Percentiles rank a stretch among this genome's conserved stretches.
Conservation (phyloP, 1,284 basidiomycete genomes). For the Schizopora paradoxa region DNA sequence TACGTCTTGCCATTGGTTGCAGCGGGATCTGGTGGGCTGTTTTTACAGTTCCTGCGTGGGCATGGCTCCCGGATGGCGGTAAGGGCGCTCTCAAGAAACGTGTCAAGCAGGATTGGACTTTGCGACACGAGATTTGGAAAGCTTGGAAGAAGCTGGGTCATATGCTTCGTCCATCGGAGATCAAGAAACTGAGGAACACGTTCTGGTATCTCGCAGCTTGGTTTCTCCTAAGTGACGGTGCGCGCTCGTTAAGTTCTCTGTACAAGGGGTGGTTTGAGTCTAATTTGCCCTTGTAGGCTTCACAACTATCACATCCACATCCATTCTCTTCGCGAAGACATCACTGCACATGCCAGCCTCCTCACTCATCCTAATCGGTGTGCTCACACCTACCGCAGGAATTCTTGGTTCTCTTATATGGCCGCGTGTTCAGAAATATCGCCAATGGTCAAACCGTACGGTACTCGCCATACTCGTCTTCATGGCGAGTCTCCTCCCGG, state of each 20-base stretch:
- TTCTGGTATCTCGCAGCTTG: conserved; percentile 86
- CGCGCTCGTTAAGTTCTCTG: conserved; percentile 19
- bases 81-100: conserved; percentile 17
- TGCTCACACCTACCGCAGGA: conserved; percentile 62
- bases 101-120: conserved; percentile 35
- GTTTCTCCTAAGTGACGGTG: conserved; percentile 88
- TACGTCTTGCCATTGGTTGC: conserved; percentile 74
- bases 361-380: conserved; percentile 66
- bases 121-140: conserved; percentile 44
- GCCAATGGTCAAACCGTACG: conserved; percentile 60
- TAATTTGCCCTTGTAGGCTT: conserved; percentile 46
- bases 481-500: conserved; percentile 64
- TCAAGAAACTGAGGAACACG: conserved; percentile 71
- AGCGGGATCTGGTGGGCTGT: conserved; percentile 84
- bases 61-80: conserved; percentile 55
- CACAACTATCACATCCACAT: conserved; percentile 79
- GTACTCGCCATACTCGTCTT: conserved; percentile 65
- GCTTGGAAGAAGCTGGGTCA: conserved; percentile 64
- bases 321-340: conserved; percentile 80
- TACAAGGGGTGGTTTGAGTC: neutral
- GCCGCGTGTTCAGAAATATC: conserved; percentile 58
- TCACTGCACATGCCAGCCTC: conserved; percentile 68
- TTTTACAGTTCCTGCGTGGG: conserved; percentile 69
- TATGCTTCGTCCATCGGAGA: conserved; percentile 67
- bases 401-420: conserved; percentile 71